These are phyloP conservation scores for Malassezia psittaci DNA, from an alignment of 1,284 basidiomycete genomes.

Conservation along the genomic window DNA sequence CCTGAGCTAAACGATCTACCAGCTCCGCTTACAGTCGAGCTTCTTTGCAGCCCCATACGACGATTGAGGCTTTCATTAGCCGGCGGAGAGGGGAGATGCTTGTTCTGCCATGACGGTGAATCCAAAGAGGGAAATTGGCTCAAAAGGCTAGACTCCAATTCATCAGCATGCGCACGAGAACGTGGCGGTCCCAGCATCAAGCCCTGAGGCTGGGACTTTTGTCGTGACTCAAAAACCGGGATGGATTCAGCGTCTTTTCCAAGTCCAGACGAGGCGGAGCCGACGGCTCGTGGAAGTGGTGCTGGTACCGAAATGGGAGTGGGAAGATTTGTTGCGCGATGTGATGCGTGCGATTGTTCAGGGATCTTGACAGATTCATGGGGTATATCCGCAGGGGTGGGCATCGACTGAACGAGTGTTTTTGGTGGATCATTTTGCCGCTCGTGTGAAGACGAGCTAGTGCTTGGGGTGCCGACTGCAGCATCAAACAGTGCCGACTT, in stretches of 20 bases:
- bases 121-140: background rate
- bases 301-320: constrained; percentile 12
- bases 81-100: background rate
- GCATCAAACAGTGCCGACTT: constrained; percentile 14
- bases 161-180: constrained; percentile 37
- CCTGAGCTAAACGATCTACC: background rate
- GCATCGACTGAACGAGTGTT: constrained; percentile 21
- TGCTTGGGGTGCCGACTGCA: constrained; percentile 5
- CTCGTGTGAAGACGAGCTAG: background rate
- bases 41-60: constrained; percentile 3
- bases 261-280: constrained; percentile 16
- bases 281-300: constrained; percentile 12
- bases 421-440: background rate
- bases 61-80: no score
- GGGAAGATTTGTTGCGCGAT: constrained; percentile 24
- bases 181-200: constrained; percentile 43
- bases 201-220: constrained; percentile 39
- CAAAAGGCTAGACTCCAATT: constrained; percentile 25
- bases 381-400: constrained; percentile 45
- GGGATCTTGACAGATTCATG: constrained; percentile 38
- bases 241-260: constrained; percentile 23
- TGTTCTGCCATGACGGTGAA: constrained; percentile 2
- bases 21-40: background rate
- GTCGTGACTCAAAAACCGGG: constrained; percentile 45
- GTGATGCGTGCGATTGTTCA: constrained; percentile 36